phyloP scores from a whole-genome alignment of 352 stramenopile genomes.

The Phytophthora fragariae region DNA sequence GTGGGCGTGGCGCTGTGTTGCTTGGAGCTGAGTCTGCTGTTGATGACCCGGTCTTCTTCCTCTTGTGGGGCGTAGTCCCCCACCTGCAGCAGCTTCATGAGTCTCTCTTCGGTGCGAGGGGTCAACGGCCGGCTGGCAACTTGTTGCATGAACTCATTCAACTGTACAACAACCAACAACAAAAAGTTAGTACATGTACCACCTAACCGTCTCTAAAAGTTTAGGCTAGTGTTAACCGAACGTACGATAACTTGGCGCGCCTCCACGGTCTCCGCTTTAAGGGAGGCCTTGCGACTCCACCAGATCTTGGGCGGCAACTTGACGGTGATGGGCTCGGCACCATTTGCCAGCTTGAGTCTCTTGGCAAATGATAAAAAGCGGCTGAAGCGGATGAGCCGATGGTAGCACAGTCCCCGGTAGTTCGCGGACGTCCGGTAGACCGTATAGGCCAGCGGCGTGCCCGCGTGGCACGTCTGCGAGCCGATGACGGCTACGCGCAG shows the following conservation, averaged over 20 bases:
- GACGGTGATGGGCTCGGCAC: slow-evolving; percentile 22
- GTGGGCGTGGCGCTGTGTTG: slow-evolving; percentile 27
- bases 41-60: slow-evolving; percentile 33
- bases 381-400: slow-evolving; percentile 74
- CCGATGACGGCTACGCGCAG: slow-evolving; percentile 77
- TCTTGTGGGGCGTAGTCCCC: slow-evolving; percentile 53
- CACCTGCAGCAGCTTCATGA: slow-evolving; percentile 69
- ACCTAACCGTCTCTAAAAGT: slow-evolving; percentile 1
- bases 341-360: slow-evolving; percentile 48
- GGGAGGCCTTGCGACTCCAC: slow-evolving; percentile 63
- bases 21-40: slow-evolving; percentile 36
- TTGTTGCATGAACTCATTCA: slow-evolving; percentile 82
- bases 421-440: slow-evolving; percentile 80
- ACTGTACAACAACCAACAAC: neutral
- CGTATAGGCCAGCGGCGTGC: slow-evolving; percentile 57
- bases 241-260: slow-evolving; percentile 71
- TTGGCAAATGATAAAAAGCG: slow-evolving; percentile 65
- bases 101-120: slow-evolving; percentile 45
- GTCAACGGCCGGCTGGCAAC: slow-evolving; percentile 54
- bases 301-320: slow-evolving; percentile 62
- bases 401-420: slow-evolving; percentile 68
- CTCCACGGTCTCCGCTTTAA: slow-evolving; percentile 69
- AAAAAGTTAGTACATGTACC: neutral
- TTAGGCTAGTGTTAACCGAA: slow-evolving; percentile 2
- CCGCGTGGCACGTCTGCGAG: slow-evolving; percentile 52